A percentile compares a stretch with the other conserved stretches of the same genome.
Evolutionary conservation across 2,329 filamentous ascomycete genomes (phyloP).

Genomic region (Talaromyces verruculosus): DNA sequence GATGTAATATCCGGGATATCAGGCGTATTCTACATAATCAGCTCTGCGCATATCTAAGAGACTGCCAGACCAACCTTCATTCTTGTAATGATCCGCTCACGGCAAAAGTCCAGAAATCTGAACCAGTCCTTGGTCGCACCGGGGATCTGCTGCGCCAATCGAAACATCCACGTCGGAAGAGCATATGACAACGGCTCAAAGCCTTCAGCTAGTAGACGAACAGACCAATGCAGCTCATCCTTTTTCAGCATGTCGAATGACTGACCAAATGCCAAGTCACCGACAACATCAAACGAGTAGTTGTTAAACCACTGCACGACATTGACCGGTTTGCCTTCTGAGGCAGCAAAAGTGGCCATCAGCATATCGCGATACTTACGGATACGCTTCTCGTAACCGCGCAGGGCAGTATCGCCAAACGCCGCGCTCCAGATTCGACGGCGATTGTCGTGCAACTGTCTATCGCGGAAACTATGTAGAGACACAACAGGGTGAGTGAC

Average conservation of each 20-base stretch:
- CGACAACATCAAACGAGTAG: slow-evolving; percentile 50
- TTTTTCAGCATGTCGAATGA: slow-evolving; percentile 26
- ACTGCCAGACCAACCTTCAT: slow-evolving; percentile 26
- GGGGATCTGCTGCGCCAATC: slow-evolving; percentile 35
- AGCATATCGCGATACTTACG: slow-evolving; percentile 39
- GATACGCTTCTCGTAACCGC: slow-evolving; percentile 44
- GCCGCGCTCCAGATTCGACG: slow-evolving; percentile 44
- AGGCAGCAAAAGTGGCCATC: slow-evolving; percentile 31
- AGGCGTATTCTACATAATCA: slow-evolving; percentile 16
- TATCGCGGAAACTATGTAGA: slow-evolving; percentile 42
- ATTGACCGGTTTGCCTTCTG: slow-evolving; percentile 34
- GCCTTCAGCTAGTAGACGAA: slow-evolving; percentile 39
- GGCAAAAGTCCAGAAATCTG: slow-evolving; percentile 40
- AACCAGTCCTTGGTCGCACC: slow-evolving; percentile 33
- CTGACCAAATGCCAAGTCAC: slow-evolving; percentile 46
- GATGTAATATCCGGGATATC: slow-evolving; percentile 30
- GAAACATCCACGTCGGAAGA: slow-evolving; percentile 36
- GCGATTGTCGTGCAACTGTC: slow-evolving; percentile 39
- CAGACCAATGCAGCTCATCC: slow-evolving; percentile 27
- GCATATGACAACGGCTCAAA: slow-evolving; percentile 26
- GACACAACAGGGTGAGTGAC: slow-evolving; percentile 34
- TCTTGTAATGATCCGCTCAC: slow-evolving; percentile 33
- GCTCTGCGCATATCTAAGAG: background rate
- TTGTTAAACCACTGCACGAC: slow-evolving; percentile 44
- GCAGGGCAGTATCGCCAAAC: slow-evolving; percentile 44